These are phyloP conservation scores for Nannochloropsis salina DNA, from an alignment of 108 stramenopile genomes.

Conservation along the genomic window DNA sequence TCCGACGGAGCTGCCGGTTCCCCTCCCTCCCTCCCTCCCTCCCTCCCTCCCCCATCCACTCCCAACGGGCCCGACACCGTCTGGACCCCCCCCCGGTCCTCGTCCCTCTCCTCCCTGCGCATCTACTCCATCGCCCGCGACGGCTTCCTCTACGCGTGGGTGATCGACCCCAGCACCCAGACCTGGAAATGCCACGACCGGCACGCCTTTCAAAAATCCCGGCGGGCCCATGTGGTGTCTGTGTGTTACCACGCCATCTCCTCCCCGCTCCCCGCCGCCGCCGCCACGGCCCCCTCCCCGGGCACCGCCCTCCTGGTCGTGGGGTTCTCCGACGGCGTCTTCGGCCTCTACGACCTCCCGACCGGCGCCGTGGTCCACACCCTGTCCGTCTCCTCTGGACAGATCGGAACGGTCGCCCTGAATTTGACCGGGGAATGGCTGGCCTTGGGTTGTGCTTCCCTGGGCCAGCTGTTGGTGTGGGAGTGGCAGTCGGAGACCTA, in stretches of 20 bases:
- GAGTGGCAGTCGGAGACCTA: constrained; percentile 98
- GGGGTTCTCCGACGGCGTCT: constrained; percentile 64
- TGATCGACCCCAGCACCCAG: background rate
- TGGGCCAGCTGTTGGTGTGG: constrained; percentile 88
- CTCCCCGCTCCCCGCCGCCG: background rate
- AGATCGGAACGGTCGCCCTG: constrained; percentile 60
- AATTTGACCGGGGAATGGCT: constrained; percentile 90
- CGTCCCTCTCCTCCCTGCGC: background rate
- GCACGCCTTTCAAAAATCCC: background rate
- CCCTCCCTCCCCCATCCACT: background rate
- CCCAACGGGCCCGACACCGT: background rate
- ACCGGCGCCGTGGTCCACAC: constrained; percentile 67
- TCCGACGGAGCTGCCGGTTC: background rate
- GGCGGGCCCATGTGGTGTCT: background rate
- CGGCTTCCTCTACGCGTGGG: background rate
- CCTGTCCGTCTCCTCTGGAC: constrained; percentile 55
- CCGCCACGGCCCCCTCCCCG: constrained; percentile 3
- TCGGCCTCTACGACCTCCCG: constrained; percentile 92
- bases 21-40: too few species aligned
- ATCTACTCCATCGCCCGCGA: background rate
- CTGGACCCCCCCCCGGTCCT: background rate
- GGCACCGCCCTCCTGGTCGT: constrained; percentile 28
- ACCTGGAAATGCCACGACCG: background rate
- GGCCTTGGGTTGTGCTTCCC: constrained; percentile 80
- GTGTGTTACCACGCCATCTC: background rate